Base-by-base conservation (phyloP, 177 flowering plant genomes). In the Tripterygium wilfordii region DNA sequence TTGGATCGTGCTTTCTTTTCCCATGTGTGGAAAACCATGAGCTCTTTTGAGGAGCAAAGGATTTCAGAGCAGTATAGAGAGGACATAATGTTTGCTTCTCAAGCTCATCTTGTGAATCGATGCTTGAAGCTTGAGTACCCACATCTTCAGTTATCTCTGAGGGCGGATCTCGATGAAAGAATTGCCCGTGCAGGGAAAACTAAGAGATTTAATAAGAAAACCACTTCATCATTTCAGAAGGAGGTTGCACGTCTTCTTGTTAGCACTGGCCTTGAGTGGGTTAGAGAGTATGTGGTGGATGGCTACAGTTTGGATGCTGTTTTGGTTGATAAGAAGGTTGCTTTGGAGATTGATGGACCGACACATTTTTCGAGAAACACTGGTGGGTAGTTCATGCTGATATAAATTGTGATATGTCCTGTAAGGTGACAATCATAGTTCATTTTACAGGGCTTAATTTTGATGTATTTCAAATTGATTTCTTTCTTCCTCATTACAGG, bases 321-420 rank as follows among this genome's bases (percentile, higher is more conserved):
- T 25, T 43, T 84, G 60, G 58, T 82, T 64, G 95, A 89, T 57
- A 70, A 58, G 60, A 89, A 79, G 66, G 71, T 92, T 66, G 99
- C 88, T 58, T 51, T 92, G 56, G 99, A 92, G 71, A 87, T 92
- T 25, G 99, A 92, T 58, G 99, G 97, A 32, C 95, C 90, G 33
- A 82, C 99, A 48, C 99, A 92, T 75, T 92, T 92, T 68, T 84
- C 99, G 30, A 77, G 99, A 61, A 92, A 89, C 57, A 67, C 78
- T 17, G 82, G 99, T 92, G 40, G 0, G 57, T 42, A n/a, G 16
- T 49, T 31, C 21, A 15, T 31, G 8, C 26, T 31, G 26, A 27
- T 36, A 1, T 10, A 10, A 10, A 29, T 20, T 27, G 18, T 23
- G 7, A 36, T 9, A 27, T 42, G 39, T 17, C 26, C 17, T n/a